phyloP scores from a whole-genome alignment of 2,329 filamentous ascomycete species.

The Zymoseptoria crescenta region DNA sequence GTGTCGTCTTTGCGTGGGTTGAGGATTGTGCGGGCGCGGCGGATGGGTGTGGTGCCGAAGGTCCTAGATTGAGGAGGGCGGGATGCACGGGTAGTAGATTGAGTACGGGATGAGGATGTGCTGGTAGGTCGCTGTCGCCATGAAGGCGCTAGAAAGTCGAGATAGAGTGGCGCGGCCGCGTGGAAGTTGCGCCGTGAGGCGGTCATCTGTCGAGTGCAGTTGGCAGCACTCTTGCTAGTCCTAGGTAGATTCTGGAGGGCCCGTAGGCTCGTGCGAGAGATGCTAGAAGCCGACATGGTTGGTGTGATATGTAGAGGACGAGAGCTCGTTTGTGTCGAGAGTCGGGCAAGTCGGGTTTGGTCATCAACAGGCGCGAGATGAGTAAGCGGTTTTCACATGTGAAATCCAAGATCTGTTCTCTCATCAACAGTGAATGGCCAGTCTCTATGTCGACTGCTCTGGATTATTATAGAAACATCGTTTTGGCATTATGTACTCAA shows the following conservation, averaged over 20 bases:
- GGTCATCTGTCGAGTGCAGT: not conserved
- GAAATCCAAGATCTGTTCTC: not conserved
- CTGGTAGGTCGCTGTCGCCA: slow-evolving; percentile 11
- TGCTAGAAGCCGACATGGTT: not conserved
- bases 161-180: slow-evolving; percentile 24
- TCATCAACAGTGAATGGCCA: not conserved
- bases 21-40: slow-evolving; percentile 34
- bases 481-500: not conserved
- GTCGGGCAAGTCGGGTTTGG: too few species aligned
- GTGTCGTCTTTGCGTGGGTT: slow-evolving; percentile 77
- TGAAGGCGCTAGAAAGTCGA: slow-evolving; percentile 30
- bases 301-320: not conserved
- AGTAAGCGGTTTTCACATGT: not conserved
- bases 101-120: not conserved
- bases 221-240: not conserved
- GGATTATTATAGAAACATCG: not conserved
- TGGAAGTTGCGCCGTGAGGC: slow-evolving; percentile 11
- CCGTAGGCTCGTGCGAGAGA: not conserved
- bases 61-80: not conserved
- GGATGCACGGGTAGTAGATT: not conserved
- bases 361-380: not conserved
- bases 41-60: slow-evolving; percentile 13
- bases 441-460: not conserved
- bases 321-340: not conserved
- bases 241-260: not conserved